Conservation (phyloP, 345 rosid species). For the Kandelia obovata region DNA sequence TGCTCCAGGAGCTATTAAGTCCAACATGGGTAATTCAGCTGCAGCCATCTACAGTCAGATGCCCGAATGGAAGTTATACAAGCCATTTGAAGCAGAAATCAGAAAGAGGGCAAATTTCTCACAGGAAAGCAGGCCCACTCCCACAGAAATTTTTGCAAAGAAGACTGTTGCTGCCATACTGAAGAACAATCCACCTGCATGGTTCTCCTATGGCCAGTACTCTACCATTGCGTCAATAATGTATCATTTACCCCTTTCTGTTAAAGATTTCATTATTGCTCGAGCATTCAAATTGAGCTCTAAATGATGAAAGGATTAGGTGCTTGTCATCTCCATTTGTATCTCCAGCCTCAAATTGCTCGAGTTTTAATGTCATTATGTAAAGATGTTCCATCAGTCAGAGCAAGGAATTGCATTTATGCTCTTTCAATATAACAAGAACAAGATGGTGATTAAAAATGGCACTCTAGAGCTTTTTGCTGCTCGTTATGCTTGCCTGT, state of each 20-base stretch:
- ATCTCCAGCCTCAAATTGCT: no score
- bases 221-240: constrained; percentile 50
- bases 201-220: constrained; percentile 68
- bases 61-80: constrained; percentile 82
- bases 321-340: no score
- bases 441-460: no score
- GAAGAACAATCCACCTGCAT: constrained; percentile 64
- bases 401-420: no score
- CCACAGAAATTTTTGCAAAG: constrained; percentile 68
- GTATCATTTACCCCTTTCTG: constrained; percentile 62
- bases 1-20: constrained; percentile 71
- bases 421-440: no score
- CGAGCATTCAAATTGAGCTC: constrained; percentile 15
- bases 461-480: no score
- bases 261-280: constrained; percentile 54
- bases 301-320: neutral
- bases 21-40: constrained; percentile 77
- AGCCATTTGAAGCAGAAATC: constrained; percentile 59
- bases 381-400: no score
- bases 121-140: constrained; percentile 52
- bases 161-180: constrained; percentile 54
- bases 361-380: no score
- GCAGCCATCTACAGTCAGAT: constrained; percentile 44
- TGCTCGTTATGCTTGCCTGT: no score
- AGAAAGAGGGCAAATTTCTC: constrained; percentile 52